Percentiles rank a stretch among this genome's conserved stretches.
Evolutionary conservation across 2,329 filamentous ascomycete genomes (phyloP).

Genomic region (Phyllosticta paracitricarpa): DNA sequence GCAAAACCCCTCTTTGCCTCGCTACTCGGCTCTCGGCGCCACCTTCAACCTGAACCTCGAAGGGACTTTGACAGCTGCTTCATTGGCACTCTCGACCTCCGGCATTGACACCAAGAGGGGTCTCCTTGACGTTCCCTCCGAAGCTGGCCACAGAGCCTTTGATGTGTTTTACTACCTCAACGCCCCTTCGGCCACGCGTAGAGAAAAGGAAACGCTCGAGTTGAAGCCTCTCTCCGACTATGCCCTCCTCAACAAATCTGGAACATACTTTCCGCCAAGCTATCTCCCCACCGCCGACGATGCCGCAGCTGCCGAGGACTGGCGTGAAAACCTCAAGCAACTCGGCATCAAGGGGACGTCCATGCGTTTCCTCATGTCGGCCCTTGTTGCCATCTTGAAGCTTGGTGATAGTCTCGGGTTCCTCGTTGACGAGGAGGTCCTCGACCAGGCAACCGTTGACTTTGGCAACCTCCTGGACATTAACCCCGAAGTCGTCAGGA

Average conservation of each 20-base stretch:
- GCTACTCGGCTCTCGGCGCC: slow-evolving; percentile 71
- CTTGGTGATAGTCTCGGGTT: slow-evolving; percentile 86
- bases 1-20: slow-evolving; percentile 73
- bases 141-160: slow-evolving; percentile 81
- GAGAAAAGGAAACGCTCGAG: slow-evolving; percentile 79
- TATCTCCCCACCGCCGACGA: slow-evolving; percentile 92
- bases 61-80: slow-evolving; percentile 67
- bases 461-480: slow-evolving; percentile 77
- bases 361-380: slow-evolving; percentile 74
- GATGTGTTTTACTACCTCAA: slow-evolving; percentile 97
- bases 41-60: slow-evolving; percentile 72
- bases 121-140: slow-evolving; percentile 66
- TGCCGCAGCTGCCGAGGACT: slow-evolving; percentile 85
- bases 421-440: slow-evolving; percentile 67
- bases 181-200: slow-evolving; percentile 78
- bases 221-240: slow-evolving; percentile 71
- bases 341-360: slow-evolving; percentile 87
- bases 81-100: slow-evolving; percentile 70
- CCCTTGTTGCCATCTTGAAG: slow-evolving; percentile 77
- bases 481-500: slow-evolving; percentile 70
- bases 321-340: slow-evolving; percentile 72
- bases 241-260: slow-evolving; percentile 67
- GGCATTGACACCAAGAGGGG: slow-evolving; percentile 79
- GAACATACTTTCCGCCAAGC: slow-evolving; percentile 73
- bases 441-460: slow-evolving; percentile 84